Base-by-base conservation (phyloP, 768 basidiomycete genomes). In the Amanita rubescens region DNA sequence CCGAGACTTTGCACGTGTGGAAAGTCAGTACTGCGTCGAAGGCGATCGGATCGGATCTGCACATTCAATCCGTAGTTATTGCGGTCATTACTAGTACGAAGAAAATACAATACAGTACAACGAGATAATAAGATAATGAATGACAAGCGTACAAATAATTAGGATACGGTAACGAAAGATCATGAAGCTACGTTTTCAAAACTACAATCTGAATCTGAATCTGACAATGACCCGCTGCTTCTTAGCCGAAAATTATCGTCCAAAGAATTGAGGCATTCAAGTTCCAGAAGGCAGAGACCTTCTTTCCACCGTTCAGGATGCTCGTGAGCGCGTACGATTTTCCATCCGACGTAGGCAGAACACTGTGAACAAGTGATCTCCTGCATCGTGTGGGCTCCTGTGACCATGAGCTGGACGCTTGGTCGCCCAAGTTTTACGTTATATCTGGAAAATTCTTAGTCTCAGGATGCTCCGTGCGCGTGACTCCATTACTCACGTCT, bases 261-360 rank as follows among this genome's bases (percentile, higher is more conserved):
- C 19, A 53, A 17, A 27, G 53, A 3, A 51, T 51, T n/a, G 25
- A 82, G 70, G 46, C 73, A 72, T 58, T 76, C 77, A 33, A 83
- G 71, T 66, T 85, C 83, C n/a, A 85, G 72, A 30, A 84, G 67
- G 61, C 67, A 78, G 45, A 72, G 63, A 5, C 78, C 78, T 58
- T 83, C 81, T 65, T 85, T 85, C 83, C 83, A 85, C 38, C 71
- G 70, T 64, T 85, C 83, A 2, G 78, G 65, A 35, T 62, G 59
- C 54, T 81, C 80, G 59, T 78, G 75, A 3, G 81, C 82, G 32
- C 75, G 75, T 5, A 80, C 65, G 46, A 85, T 81, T 63, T 79
- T 78, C 79, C 79, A 85, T 11, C 83, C 83, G n/a, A 84, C 68
- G 60, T 79, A 80, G 9, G 69, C 57, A 30, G 71, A 68, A 60